Evolutionary conservation across 2,329 filamentous ascomycete species (phyloP).

Genomic region (Penicillium sp.): DNA sequence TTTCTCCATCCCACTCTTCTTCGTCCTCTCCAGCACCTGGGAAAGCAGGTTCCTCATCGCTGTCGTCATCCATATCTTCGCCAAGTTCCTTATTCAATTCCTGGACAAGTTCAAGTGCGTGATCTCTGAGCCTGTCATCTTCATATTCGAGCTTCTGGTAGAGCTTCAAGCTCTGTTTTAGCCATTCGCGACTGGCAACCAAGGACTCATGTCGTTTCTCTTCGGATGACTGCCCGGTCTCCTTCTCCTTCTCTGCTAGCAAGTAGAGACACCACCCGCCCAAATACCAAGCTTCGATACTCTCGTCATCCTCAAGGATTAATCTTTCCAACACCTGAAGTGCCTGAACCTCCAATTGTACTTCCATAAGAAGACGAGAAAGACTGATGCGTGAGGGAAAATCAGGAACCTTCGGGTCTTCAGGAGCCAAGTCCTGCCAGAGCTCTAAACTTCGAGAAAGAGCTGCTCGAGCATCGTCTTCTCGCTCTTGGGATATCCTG

Average conservation of each 20-base stretch:
- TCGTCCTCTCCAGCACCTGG: slow-evolving; percentile 38
- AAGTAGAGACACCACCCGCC: slow-evolving; percentile 91
- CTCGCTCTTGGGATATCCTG: slow-evolving; percentile 77
- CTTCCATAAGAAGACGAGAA: slow-evolving; percentile 82
- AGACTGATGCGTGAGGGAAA: slow-evolving; percentile 83
- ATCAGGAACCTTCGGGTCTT: slow-evolving; percentile 71
- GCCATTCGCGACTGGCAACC: slow-evolving; percentile 75
- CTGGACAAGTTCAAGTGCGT: slow-evolving; percentile 41
- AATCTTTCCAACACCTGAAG: slow-evolving; percentile 80
- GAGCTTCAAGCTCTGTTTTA: slow-evolving; percentile 75
- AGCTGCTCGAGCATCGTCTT: slow-evolving; percentile 75
- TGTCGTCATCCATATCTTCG: slow-evolving; percentile 53
- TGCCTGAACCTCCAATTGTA: slow-evolving; percentile 78
- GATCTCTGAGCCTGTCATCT: slow-evolving; percentile 43
- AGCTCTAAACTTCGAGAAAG: slow-evolving; percentile 73
- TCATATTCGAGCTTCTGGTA: slow-evolving; percentile 75
- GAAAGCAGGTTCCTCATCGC: slow-evolving; percentile 54
- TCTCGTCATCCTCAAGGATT: slow-evolving; percentile 83
- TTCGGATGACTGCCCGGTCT: slow-evolving; percentile 28
- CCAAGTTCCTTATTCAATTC: slow-evolving; percentile 63
- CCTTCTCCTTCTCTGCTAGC: slow-evolving; percentile 48
- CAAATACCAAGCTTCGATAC: slow-evolving; percentile 94
- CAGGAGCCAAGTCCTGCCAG: slow-evolving; percentile 74
- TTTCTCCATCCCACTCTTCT: slow-evolving; percentile 51
- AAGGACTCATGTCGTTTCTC: slow-evolving; percentile 60